These are phyloP conservation scores for Camelina sativa DNA, from an alignment of 345 rosid species.

Conservation along the genomic window DNA sequence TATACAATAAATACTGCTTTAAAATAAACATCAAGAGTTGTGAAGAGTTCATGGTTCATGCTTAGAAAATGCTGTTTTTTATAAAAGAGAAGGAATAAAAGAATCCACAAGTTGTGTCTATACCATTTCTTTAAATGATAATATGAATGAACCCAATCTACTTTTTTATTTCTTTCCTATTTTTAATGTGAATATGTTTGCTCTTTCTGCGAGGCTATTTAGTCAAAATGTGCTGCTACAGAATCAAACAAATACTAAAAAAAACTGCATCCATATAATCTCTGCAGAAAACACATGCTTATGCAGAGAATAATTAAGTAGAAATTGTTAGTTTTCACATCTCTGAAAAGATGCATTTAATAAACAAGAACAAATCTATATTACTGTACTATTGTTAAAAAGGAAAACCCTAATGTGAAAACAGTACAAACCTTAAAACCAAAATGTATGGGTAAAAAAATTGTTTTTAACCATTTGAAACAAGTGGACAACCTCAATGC, in stretches of 20 bases:
- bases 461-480: conserved; percentile 31
- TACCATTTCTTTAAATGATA: conserved; percentile 28
- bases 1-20: neutral
- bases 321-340: neutral
- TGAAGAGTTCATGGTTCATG: conserved; percentile 41
- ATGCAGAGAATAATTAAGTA: conserved; percentile 26
- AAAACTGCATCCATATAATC: conserved; percentile 25
- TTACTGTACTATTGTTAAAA: neutral
- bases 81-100: neutral
- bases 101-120: conserved; percentile 30
- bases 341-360: neutral
- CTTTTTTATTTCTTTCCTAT: neutral
- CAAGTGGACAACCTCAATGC: conserved; percentile 40
- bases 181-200: neutral
- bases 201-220: conserved; percentile 20
- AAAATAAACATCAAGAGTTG: conserved; percentile 27
- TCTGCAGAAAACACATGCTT: conserved; percentile 41
- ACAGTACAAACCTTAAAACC: conserved; percentile 28
- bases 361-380: conserved; percentile 19
- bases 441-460: conserved; percentile 31
- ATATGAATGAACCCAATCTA: conserved; percentile 33
- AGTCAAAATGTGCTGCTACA: conserved; percentile 48
- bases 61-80: conserved; percentile 35
- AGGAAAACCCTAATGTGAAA: conserved; percentile 21
- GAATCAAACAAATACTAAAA: conserved; percentile 26